Base-by-base conservation (phyloP, 2,329 filamentous ascomycete genomes). In the Xenosphaeropsis pyriputrescens region DNA sequence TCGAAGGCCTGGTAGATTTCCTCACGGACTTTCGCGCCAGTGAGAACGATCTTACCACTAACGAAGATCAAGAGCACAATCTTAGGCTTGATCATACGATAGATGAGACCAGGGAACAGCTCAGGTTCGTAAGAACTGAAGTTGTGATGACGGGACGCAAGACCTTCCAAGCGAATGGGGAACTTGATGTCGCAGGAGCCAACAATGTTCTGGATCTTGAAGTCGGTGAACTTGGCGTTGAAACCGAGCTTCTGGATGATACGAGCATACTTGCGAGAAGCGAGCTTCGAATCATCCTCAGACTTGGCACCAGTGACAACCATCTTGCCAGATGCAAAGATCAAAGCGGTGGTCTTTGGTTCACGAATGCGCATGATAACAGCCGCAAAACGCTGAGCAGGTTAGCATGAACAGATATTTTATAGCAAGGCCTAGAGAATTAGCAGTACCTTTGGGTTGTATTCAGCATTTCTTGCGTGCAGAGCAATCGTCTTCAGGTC, bases 71-170 rank as follows among this genome's bases (percentile, higher is more conserved):
- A 68, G 18, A 96, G 77, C 38, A 96, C 89, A 50, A 96, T 94
- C 77, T 96, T 96, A 15, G 91, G 91, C 71, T 96, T 96, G 71
- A 96, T 95, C 91, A 98, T 98, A 60, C 91, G 86, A 66, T 98
- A 98, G 65, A 98, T 98, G 37, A 98, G 79, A 75, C 91, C 91
- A 55, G 91, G 91, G 74, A 96, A 98, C 59, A 98, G 63, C 59
- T 98, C 91, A 49, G 91, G 91, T 63, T 98, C 91, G 62, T 98
- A 98, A 41, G 88, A 95, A 64, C 85, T 93, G 76, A 96, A 98
- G 67, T 94, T 94, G 71, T 96, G 89, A 72, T 98, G 91, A 64
- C 88, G 85, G 50, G 82, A 91, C 13, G 91, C 91, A 57, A 98
- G 68, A 63, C 91, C 91, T 60, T 96, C 91, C 41, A 98, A 72